phyloP scores from a whole-genome alignment of 2,329 filamentous ascomycete species.

The Xylariaceae sp. region DNA sequence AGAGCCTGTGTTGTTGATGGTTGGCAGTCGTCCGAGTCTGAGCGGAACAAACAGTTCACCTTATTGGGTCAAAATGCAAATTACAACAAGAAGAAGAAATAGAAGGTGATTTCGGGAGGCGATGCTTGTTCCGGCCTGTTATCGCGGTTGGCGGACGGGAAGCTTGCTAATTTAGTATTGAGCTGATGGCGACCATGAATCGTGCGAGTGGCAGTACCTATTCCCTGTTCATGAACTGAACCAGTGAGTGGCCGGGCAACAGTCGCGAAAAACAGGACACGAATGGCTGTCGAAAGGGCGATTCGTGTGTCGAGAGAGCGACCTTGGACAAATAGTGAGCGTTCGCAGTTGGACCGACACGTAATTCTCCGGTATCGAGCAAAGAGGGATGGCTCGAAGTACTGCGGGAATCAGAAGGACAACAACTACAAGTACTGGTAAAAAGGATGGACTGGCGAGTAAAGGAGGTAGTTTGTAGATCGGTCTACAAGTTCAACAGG shows the following conservation, averaged over 20 bases:
- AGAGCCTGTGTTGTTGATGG: constrained; percentile 2
- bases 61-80: not conserved
- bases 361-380: constrained; percentile 4
- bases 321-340: constrained; percentile 7
- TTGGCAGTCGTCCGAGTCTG: not conserved
- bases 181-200: constrained; percentile 13
- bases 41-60: not conserved
- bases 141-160: not conserved
- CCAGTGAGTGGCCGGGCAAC: not conserved
- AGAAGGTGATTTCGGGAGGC: not conserved
- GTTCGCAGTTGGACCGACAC: constrained; percentile 11
- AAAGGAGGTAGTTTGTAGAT: constrained; percentile 8
- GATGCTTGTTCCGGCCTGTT: not conserved
- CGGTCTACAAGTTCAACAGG: constrained; percentile 5
- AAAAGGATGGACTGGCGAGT: constrained; percentile 11
- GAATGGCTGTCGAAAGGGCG: not conserved
- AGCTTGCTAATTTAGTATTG: constrained; percentile 2
- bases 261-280: constrained; percentile 3
- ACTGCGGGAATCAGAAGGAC: constrained; percentile 7
- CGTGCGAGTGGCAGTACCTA: constrained; percentile 4
- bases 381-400: constrained; percentile 6
- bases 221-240: not conserved
- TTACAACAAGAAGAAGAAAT: not conserved
- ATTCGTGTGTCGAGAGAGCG: constrained; percentile 5
- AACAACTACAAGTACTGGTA: not conserved